phyloP scores from a whole-genome alignment of 108 stramenopile species.

The Fragilaria radians region DNA sequence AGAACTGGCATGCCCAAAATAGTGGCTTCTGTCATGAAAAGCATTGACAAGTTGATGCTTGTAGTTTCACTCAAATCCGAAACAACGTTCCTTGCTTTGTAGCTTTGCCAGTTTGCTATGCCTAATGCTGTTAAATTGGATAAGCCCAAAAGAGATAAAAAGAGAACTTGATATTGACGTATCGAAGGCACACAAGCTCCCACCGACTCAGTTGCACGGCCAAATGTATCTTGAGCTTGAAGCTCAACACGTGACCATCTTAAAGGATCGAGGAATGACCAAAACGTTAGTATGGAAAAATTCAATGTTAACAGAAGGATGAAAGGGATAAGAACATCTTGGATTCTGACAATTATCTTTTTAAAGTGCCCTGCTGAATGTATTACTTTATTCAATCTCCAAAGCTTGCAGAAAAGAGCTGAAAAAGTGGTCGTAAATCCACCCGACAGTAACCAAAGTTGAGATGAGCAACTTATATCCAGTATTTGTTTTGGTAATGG shows the following conservation, averaged over 20 bases:
- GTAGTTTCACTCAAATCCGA: conserved; percentile 40
- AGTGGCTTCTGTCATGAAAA: conserved; percentile 36
- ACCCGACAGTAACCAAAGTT: conserved; percentile 30
- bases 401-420: conserved; percentile 51
- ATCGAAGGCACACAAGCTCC: background rate
- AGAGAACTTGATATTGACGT: background rate
- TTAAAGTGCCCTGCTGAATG: background rate
- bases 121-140: conserved; percentile 20
- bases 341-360: conserved; percentile 13
- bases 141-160: conserved; percentile 7
- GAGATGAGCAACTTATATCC: conserved; percentile 14
- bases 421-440: conserved; percentile 45
- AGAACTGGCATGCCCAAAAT: conserved; percentile 34
- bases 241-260: conserved; percentile 11
- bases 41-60: conserved; percentile 33
- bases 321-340: conserved; percentile 32
- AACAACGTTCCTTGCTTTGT: conserved; percentile 34
- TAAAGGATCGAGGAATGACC: conserved; percentile 20
- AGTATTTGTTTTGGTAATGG: conserved; percentile 5
- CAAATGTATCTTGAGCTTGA: background rate
- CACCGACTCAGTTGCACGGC: background rate
- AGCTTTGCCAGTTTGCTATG: conserved; percentile 35
- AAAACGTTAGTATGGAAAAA: conserved; percentile 13
- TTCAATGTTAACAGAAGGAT: conserved; percentile 22
- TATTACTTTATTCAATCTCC: conserved; percentile 33